phyloP scores from a whole-genome alignment of 2,329 filamentous ascomycete species.

The Polychaeton citri region DNA sequence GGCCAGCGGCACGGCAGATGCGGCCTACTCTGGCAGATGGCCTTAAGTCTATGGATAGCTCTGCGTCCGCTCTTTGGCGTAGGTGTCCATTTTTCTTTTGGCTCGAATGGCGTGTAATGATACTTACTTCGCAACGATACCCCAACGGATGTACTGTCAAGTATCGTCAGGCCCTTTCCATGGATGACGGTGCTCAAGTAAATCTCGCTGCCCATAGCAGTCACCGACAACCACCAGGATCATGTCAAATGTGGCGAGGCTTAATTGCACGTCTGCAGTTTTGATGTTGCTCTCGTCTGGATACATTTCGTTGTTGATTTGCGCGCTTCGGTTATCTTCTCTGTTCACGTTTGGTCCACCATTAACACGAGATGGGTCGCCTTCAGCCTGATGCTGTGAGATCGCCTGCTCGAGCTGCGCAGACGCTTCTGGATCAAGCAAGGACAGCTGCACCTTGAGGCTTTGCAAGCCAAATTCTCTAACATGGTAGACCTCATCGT shows the following conservation, averaged over 20 bases:
- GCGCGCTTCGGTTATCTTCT: not conserved
- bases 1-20: too few relatives aligned
- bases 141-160: not conserved
- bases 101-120: too few relatives aligned
- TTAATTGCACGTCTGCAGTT: not conserved
- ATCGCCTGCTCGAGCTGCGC: slow-evolving; percentile 7
- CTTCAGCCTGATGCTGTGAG: slow-evolving; percentile 17
- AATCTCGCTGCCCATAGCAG: slow-evolving; percentile 76
- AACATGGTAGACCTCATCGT: slow-evolving; percentile 61
- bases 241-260: slow-evolving; percentile 68
- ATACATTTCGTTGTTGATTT: not conserved
- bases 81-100: too few relatives aligned
- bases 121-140: too few relatives aligned
- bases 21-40: too few relatives aligned
- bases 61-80: too few relatives aligned
- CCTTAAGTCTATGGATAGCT: too few relatives aligned
- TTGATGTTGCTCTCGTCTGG: not conserved
- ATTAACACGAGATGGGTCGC: slow-evolving; percentile 2
- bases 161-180: slow-evolving; percentile 9
- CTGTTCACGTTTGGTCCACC: not conserved
- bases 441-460: slow-evolving; percentile 16
- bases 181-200: slow-evolving; percentile 53
- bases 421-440: slow-evolving; percentile 13
- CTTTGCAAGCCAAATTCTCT: slow-evolving; percentile 71
- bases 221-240: slow-evolving; percentile 79